Evolutionary conservation across 2,329 filamentous ascomycete genomes (phyloP).

Genomic region (Xylariaceae sp.): DNA sequence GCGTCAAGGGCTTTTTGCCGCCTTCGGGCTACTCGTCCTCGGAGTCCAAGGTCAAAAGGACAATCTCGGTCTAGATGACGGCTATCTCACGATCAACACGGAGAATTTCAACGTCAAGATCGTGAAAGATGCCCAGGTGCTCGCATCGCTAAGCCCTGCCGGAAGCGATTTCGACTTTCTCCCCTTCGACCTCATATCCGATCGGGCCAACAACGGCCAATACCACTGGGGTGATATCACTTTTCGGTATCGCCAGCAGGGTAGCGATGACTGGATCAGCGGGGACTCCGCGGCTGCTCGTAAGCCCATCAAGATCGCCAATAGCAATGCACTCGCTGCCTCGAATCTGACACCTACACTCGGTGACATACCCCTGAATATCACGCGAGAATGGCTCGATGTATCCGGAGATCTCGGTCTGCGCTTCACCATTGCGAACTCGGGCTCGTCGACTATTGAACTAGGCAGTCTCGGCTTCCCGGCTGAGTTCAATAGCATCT

Average conservation of each 20-base stretch:
- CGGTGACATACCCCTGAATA: conserved; percentile 35
- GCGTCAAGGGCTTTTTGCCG: conserved; percentile 2
- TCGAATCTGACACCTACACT: conserved; percentile 41
- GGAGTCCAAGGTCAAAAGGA: conserved; percentile 27
- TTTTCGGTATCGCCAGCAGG: conserved; percentile 44
- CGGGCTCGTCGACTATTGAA: conserved; percentile 38
- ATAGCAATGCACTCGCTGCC: conserved; percentile 31
- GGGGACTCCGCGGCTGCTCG: conserved; percentile 42
- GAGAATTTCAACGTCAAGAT: conserved; percentile 39
- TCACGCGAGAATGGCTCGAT: conserved; percentile 49
- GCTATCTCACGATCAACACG: conserved; percentile 37
- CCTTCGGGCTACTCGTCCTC: conserved; percentile 17
- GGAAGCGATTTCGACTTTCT: conserved; percentile 48
- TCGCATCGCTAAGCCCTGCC: conserved; percentile 42
- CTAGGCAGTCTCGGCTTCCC: conserved; percentile 54
- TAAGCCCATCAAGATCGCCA: conserved; percentile 32
- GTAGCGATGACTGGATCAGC: conserved; percentile 38
- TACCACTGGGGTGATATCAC: conserved; percentile 57
- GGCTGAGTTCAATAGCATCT: conserved; percentile 58
- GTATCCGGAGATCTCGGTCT: conserved; percentile 45
- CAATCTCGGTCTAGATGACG: conserved; percentile 36
- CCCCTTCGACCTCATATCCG: conserved; percentile 44
- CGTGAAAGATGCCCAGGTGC: conserved; percentile 41
- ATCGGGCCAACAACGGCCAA: conserved; percentile 45
- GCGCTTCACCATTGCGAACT: conserved; percentile 46